Evolutionary conservation across 768 basidiomycete species (phyloP).

Genomic region (Psilocybe subaeruginosa): DNA sequence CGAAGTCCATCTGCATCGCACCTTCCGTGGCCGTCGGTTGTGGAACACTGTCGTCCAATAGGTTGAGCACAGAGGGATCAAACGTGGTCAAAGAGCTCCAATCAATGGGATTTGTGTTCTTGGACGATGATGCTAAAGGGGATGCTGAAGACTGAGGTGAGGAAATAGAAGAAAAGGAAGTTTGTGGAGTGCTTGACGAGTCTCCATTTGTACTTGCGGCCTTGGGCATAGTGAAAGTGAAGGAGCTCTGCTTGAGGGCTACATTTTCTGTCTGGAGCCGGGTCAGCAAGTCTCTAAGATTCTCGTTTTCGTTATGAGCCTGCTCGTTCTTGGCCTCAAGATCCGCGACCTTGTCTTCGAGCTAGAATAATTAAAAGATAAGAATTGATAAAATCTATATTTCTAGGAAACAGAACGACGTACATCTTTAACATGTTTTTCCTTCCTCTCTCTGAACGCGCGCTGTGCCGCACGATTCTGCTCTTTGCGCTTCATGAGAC

Average conservation of each 20-base stretch:
- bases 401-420: slow-evolving; percentile 33
- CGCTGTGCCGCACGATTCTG: slow-evolving; percentile 98
- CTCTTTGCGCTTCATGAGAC: slow-evolving; percentile 88
- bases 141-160: slow-evolving; percentile 33
- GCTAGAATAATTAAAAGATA: slow-evolving; percentile 42
- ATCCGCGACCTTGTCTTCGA: slow-evolving; percentile 89
- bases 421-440: slow-evolving; percentile 96
- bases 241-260: slow-evolving; percentile 75
- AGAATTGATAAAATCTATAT: slow-evolving; percentile 7
- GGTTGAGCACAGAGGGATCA: slow-evolving; percentile 67
- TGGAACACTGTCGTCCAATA: slow-evolving; percentile 58
- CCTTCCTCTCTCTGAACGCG: slow-evolving; percentile 96
- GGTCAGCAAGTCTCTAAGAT: slow-evolving; percentile 81
- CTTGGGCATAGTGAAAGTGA: slow-evolving; percentile 81
- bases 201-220: slow-evolving; percentile 18
- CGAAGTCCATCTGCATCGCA: slow-evolving; percentile 64
- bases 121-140: slow-evolving; percentile 34
- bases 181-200: slow-evolving; percentile 20
- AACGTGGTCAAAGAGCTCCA: slow-evolving; percentile 72
- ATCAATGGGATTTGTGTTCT: slow-evolving; percentile 51
- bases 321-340: slow-evolving; percentile 83
- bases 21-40: slow-evolving; percentile 57
- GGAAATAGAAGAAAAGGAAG: slow-evolving; percentile 23
- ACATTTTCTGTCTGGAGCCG: slow-evolving; percentile 89
- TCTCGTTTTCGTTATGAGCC: slow-evolving; percentile 80